Conservation (phyloP, 2,329 filamentous ascomycete genomes). For the Fusarium verrucosum region DNA sequence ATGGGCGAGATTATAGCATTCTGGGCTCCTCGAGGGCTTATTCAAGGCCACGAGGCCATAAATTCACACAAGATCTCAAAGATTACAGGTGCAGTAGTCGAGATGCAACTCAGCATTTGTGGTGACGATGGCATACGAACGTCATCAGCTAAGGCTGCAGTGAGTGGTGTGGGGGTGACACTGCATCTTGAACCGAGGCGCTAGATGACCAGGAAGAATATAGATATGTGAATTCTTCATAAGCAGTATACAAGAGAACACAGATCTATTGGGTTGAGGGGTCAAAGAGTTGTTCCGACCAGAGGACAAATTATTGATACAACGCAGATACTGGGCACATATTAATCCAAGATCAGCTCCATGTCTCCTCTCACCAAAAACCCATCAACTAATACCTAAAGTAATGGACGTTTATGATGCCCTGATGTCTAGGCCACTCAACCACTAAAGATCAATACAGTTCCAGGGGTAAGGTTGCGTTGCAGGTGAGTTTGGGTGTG, state of each 20-base stretch:
- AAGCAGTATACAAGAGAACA: not conserved
- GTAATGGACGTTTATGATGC: not conserved
- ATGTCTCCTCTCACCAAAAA: not conserved
- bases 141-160: conserved; percentile 24
- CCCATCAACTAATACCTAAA: not conserved
- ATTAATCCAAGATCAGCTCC: not conserved
- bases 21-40: no score
- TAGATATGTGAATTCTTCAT: not conserved
- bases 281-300: not conserved
- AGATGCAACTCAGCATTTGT: not conserved
- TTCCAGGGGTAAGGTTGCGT: conserved; percentile 5
- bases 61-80: no score
- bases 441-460: not conserved
- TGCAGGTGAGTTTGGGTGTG: not conserved
- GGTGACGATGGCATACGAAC: conserved; percentile 8
- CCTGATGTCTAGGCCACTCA: not conserved
- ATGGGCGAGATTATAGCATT: not conserved
- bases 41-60: no score
- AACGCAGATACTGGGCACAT: not conserved
- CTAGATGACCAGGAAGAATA: not conserved
- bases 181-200: conserved; percentile 12
- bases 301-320: not conserved
- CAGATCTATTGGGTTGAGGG: not conserved
- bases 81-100: not conserved
- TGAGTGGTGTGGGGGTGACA: conserved; percentile 19